Evolutionary conservation across 1,284 basidiomycete genomes (phyloP), one percentile per base, ranked within the genome.

Genomic region (Chalciporus sp.): DNA sequence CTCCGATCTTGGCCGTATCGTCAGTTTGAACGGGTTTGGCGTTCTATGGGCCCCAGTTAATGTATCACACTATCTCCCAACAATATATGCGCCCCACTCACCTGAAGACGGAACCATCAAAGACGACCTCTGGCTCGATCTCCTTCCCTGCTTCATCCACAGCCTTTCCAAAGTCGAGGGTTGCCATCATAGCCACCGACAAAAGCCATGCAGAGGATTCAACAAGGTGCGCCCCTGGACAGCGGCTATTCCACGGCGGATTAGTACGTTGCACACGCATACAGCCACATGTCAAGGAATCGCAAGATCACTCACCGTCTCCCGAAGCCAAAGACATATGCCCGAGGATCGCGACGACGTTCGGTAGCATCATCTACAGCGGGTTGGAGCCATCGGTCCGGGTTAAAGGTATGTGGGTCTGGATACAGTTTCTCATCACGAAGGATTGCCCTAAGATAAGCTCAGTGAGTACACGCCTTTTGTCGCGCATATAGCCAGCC

Each of bases 281-380:
- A 9, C 9, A 17, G 8, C 8, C 4, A 17, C 17, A 17, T n/a
- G 19, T 10, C 11, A 12, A 5, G 33, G 20, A 14, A n/a, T 3
- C 16, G 19, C 1, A 4, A 26, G 48, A 45, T 2, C 7, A 56
- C 71, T 58, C 42, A 78, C 82, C 83, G 75, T 60, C 83, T 69
- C 19, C 82, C 82, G 59, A 82, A 84, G 5, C 83, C 83, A 64
- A 82, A 84, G 1, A 77, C 73, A 56, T 76, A 80, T 40, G 71
- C 70, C 35, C 74, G 69, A 8, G 81, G 79, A 58, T 83, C 76
- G 45, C 71, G 67, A 31, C 64, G 73, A 52, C 68, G 69, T 55
- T 58, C 61, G 5, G 58, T 55, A 57, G 60, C 47, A 11, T 72
- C 73, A 7, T 72, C 70, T 26, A 70, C 67, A 11, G 67, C 50